Base-by-base conservation (phyloP, 169 alveolate genomes). In the Plasmodium reichenowi region DNA sequence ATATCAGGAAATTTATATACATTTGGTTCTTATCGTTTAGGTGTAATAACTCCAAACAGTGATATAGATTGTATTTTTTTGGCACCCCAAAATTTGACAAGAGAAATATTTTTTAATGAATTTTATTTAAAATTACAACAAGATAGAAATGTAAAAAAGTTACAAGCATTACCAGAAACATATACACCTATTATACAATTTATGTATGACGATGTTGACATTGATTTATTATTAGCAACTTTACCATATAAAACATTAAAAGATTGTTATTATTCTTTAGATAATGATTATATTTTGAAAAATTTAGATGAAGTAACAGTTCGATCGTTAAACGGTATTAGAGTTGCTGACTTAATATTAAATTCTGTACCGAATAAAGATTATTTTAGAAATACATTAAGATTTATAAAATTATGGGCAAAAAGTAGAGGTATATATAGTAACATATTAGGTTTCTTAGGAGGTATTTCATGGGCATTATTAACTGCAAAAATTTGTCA, bases 391-490 rank as follows among this genome's bases (percentile, higher is more conserved):
- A 94, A 97, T 48, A 96, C 99, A 8, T 94, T 99, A 87, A 91
- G 99, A 60, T 96, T 97, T 73, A 97, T 99, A 47, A 98, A 98
- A 93, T 96, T 97, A 74, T 99, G 99, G 99, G 99, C 99, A 67
- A 97, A 98, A 92, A 92, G 96, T 75, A 93, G 99, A 80, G 99
- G 99, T n/a, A 93, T 99, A n/a, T 98, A 98, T 95, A 95, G 99
- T 68, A 99, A 98, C 88, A 99, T 98, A 38, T 92, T 98, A 83
- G 99, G 99, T 6, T 99, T 95, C 76, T 94, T 98, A 22, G 99
- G 99, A 7, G 99, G 99, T 4, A 98, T 98, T 38, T 97, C 99
- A 12, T 99, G 99, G 99, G 99, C 99, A n/a, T 97, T 99, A 50
- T 94, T 99, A 48, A 99, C 98, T 17, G 99, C 99, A 3, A 95